phyloP scores from a whole-genome alignment of 1,284 basidiomycete species.

The Apiotrichum gamsii region DNA sequence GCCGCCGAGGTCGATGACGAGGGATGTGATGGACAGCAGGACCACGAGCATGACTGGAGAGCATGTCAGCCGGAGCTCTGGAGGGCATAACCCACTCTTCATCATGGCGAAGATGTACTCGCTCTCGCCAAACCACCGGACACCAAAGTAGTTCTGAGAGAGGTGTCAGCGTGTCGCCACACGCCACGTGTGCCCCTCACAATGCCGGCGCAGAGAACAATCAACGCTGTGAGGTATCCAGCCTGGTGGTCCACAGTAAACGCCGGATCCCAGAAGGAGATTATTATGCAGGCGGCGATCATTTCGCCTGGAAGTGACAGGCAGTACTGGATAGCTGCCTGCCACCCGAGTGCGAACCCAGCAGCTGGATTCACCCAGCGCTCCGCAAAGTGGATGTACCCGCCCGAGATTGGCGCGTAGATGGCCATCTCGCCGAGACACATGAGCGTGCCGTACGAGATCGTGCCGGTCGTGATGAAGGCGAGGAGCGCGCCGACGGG shows the following conservation, averaged over 20 bases:
- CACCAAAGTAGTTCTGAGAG: slow-evolving; percentile 62
- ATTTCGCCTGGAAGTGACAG: slow-evolving; percentile 67
- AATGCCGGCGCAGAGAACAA: background rate
- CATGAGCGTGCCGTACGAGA: slow-evolving; percentile 21
- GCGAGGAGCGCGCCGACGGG: slow-evolving; percentile 44
- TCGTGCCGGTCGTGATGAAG: slow-evolving; percentile 19
- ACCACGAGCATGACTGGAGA: slow-evolving; percentile 64
- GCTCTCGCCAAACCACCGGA: slow-evolving; percentile 62
- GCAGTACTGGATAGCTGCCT: slow-evolving; percentile 47
- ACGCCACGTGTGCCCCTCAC: too few species aligned
- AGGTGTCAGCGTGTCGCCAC: too few species aligned
- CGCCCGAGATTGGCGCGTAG: slow-evolving; percentile 35
- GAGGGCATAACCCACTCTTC: too few species aligned
- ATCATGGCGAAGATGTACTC: slow-evolving; percentile 56
- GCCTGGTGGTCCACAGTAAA: slow-evolving; percentile 7
- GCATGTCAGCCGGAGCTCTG: too few species aligned
- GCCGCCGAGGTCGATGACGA: slow-evolving; percentile 53
- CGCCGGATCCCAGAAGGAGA: slow-evolving; percentile 64
- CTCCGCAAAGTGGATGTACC: slow-evolving; percentile 37
- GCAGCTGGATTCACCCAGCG: slow-evolving; percentile 33
- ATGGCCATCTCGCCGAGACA: slow-evolving; percentile 45
- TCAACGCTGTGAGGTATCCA: slow-evolving; percentile 11
- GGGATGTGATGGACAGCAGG: slow-evolving; percentile 52
- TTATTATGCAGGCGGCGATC: slow-evolving; percentile 63
- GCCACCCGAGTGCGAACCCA: slow-evolving; percentile 30